phyloP scores from a whole-genome alignment of 768 basidiomycete species.

The Auriculariales sp. region DNA sequence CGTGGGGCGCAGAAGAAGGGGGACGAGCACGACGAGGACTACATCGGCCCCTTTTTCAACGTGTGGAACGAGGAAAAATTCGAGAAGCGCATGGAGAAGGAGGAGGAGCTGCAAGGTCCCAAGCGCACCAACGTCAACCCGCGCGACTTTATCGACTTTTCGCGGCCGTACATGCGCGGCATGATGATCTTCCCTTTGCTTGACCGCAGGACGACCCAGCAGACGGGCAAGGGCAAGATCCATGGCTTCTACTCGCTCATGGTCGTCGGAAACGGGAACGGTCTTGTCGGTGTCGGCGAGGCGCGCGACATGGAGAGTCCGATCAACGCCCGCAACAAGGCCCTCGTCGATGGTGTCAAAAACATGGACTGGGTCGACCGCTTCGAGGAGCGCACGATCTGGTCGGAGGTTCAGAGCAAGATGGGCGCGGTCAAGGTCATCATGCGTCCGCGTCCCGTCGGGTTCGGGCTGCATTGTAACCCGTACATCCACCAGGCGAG shows the following conservation, averaged over 20 bases:
- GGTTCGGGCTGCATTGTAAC: constrained; percentile 85
- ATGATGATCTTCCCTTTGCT: constrained; percentile 21
- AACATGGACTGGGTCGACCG: constrained; percentile 88
- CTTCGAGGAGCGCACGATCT: constrained; percentile 91
- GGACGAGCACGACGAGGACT: too few relatives aligned
- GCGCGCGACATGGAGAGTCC: constrained; percentile 50
- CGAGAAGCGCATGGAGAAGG: background rate
- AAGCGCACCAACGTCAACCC: background rate
- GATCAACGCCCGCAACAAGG: constrained; percentile 37
- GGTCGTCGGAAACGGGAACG: constrained; percentile 72
- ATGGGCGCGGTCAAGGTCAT: constrained; percentile 71
- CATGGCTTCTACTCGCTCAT: constrained; percentile 44
- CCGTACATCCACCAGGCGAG: constrained; percentile 55
- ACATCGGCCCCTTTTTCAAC: too few relatives aligned
- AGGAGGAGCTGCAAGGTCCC: background rate
- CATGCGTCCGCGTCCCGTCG: constrained; percentile 69
- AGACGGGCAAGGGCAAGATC: constrained; percentile 91
- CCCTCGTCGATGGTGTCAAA: constrained; percentile 56
- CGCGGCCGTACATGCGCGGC: constrained; percentile 12
- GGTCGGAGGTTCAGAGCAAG: constrained; percentile 79
- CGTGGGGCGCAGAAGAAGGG: too few relatives aligned
- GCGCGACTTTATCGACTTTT: constrained; percentile 18
- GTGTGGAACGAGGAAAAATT: background rate
- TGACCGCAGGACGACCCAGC: constrained; percentile 55
- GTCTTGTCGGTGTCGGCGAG: constrained; percentile 70